Base-by-base conservation (phyloP, 257 asterid genomes). In the Solanum appendiculatum region DNA sequence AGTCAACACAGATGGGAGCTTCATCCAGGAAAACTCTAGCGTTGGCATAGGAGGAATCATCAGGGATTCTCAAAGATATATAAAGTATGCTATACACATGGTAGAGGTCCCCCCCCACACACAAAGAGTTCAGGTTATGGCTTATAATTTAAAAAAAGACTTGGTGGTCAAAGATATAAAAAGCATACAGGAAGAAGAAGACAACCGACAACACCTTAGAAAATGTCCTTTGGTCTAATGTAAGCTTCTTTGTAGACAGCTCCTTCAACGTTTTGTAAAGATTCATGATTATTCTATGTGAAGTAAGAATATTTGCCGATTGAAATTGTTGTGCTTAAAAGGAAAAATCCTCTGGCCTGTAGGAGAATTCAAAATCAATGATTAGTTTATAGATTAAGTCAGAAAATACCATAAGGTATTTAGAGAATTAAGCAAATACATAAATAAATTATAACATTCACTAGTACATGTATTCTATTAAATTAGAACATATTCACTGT, bases 321-420 rank as follows among this genome's bases (percentile, higher is more conserved):
- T 93, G 98, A 90, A 97, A 96, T 82, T 93, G 95, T 70, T 93
- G 99, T 23, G 99, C 99, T 88, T 96, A 90, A 89, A 90, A 89
- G 48, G 98, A 96, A 89, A 97, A 93, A 89, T 96, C 93, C 84
- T 97, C 99, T 86, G 98, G 90, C 98, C 99, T 96, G 98, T 89
- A 86, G 33, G 87, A 85, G 36, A 73, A 90, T 48, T 89, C 77
- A 91, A 72, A 37, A 83, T 58, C 60, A 77, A 25, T 13, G n/a
- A 25, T 77, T 25, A 77, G 63, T 42, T 58, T 2, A 69, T 56
- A 86, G 72, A n/a, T 58, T 48, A 82, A 48, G 36, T 58, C 46
- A 25, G 5, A 75, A 69, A 77, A 73, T 33, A 85, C 73, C 73
- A 58, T 63, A 81, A 51, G 60, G 78, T 46, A 87, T 37, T 56